Evolutionary conservation across 1,139 yeast species (phyloP).

Genomic region (Blastobotrys serpentis): DNA sequence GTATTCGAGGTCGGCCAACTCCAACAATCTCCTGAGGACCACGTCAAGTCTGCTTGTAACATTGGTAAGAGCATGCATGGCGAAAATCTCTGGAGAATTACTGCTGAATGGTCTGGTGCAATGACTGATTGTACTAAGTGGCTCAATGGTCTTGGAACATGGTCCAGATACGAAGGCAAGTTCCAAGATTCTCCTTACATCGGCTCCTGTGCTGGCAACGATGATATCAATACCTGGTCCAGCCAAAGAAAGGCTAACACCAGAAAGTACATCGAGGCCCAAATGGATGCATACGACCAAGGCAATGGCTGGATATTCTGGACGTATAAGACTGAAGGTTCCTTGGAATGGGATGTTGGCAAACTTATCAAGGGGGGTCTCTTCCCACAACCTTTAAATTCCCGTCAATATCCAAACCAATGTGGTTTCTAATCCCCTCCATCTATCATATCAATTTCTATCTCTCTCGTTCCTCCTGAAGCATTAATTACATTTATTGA

Average conservation of each 20-base stretch:
- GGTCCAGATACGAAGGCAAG: slow-evolving; percentile 81
- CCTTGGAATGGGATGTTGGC: slow-evolving; percentile 84
- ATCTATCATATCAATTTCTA: neutral
- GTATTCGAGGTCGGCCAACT: slow-evolving; percentile 71
- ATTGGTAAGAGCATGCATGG: slow-evolving; percentile 52
- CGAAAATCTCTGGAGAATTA: slow-evolving; percentile 72
- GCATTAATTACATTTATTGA: no score
- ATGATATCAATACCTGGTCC: slow-evolving; percentile 61
- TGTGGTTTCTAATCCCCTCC: slow-evolving; percentile 44
- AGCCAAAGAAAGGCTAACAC: slow-evolving; percentile 54
- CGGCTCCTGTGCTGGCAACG: slow-evolving; percentile 65
- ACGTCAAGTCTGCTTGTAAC: slow-evolving; percentile 59
- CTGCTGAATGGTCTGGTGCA: slow-evolving; percentile 95
- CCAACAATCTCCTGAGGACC: slow-evolving; percentile 55
- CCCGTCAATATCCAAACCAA: slow-evolving; percentile 67
- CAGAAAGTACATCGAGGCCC: slow-evolving; percentile 81
- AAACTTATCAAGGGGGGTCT: slow-evolving; percentile 55
- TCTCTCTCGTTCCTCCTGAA: neutral
- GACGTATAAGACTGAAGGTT: slow-evolving; percentile 80
- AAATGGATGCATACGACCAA: slow-evolving; percentile 75
- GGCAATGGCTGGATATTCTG: slow-evolving; percentile 87
- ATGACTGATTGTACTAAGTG: slow-evolving; percentile 88
- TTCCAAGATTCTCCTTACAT: slow-evolving; percentile 48
- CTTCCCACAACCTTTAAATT: slow-evolving; percentile 76
- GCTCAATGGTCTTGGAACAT: slow-evolving; percentile 89